These are phyloP conservation scores for Nicotiana knightiana DNA, from an alignment of 257 asterid genomes.

Conservation along the genomic window DNA sequence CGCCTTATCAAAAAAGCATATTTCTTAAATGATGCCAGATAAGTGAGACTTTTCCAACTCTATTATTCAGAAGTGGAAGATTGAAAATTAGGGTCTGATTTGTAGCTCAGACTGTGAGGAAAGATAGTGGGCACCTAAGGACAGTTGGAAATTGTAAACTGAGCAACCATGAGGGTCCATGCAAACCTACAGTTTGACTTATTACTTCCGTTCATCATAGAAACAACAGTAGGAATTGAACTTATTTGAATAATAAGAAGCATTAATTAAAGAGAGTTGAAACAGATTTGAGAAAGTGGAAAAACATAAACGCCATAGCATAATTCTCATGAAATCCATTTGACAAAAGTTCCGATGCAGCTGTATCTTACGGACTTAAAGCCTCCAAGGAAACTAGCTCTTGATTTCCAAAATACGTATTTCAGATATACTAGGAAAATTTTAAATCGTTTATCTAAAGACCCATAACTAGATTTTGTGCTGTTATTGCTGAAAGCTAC, in stretches of 20 bases:
- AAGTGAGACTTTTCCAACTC: background rate
- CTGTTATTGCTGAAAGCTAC: background rate
- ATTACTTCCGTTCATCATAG: background rate
- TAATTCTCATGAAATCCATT: background rate
- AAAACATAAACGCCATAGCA: background rate
- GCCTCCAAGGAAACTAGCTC: background rate
- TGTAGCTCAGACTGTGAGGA: background rate
- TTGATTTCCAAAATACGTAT: background rate
- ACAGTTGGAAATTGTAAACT: constrained; percentile 2
- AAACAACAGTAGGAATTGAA: background rate
- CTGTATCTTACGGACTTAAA: background rate
- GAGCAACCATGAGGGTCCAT: constrained; percentile 1
- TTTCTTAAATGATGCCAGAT: background rate
- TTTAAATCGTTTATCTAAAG: background rate
- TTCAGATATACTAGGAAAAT: background rate
- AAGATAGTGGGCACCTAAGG: background rate
- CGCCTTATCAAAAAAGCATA: constrained; percentile 6
- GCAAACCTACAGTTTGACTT: background rate
- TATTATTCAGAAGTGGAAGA: background rate
- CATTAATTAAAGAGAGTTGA: background rate
- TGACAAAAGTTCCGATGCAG: background rate
- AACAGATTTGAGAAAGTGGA: background rate
- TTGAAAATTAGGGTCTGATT: background rate
- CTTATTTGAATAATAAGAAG: background rate
- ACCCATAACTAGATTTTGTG: background rate